Evolutionary conservation across 148 eudicot genomes (phyloP).

Genomic region (Vaccinium darrowii): DNA sequence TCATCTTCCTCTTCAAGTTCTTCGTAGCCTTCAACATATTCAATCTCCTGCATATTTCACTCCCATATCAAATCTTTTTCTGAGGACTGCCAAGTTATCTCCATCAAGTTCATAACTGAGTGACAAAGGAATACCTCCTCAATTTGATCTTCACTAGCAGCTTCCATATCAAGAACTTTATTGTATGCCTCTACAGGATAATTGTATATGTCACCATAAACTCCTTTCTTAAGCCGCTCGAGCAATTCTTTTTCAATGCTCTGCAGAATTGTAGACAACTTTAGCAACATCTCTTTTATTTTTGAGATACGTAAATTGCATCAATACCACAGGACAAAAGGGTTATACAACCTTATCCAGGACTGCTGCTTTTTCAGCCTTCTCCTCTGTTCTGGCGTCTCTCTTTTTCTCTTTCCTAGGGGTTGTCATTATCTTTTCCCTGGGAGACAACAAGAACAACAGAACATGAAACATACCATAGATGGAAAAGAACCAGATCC

Average conservation of each 20-base stretch:
- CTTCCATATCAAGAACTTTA: constrained; percentile 40
- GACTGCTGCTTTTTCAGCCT: constrained; percentile 85
- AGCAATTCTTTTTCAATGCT: constrained; percentile 80
- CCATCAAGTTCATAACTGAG: background rate
- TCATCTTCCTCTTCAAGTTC: constrained; percentile 79
- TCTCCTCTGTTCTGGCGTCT: constrained; percentile 76
- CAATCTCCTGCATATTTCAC: constrained; percentile 45
- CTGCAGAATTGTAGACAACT: constrained; percentile 40
- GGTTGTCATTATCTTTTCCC: constrained; percentile 82
- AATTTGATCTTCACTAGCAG: constrained; percentile 48
- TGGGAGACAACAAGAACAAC: constrained; percentile 22
- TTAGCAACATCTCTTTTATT: background rate
- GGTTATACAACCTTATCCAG: constrained; percentile 53
- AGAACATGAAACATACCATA: constrained; percentile 1
- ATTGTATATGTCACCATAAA: constrained; percentile 71
- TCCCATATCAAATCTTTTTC: background rate
- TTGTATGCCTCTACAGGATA: constrained; percentile 37
- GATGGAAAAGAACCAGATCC: background rate
- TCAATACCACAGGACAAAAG: background rate
- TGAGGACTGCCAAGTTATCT: background rate
- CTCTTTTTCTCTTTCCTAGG: constrained; percentile 76
- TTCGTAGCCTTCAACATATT: constrained; percentile 78
- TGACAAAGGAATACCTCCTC: constrained; percentile 22
- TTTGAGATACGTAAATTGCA: background rate
- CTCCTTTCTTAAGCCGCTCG: constrained; percentile 69